A percentile compares a stretch with the other conserved stretches of the same genome.
These are phyloP conservation scores for Sphagnurus paluster DNA, from an alignment of 1,284 basidiomycete species.

Conservation along the genomic window DNA sequence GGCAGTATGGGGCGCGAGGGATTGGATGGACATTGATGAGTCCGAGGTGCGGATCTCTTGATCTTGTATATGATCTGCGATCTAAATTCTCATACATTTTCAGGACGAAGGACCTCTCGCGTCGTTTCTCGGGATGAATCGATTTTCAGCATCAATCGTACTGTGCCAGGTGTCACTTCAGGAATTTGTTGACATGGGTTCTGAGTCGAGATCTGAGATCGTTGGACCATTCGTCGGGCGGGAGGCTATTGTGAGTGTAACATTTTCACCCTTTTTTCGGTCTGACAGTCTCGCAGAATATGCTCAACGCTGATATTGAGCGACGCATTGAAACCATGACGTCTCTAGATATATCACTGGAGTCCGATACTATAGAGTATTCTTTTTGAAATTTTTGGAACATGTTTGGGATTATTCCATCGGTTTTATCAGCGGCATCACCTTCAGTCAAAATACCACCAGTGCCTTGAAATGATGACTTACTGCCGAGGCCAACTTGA, in stretches of 20 bases:
- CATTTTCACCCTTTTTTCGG: neutral
- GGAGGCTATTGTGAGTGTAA: constrained; percentile 51
- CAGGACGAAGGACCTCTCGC: constrained; percentile 61
- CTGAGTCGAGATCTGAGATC: constrained; percentile 45
- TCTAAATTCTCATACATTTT: constrained; percentile 4
- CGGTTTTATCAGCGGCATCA: no score
- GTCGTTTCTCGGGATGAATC: constrained; percentile 59
- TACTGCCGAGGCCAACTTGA: no score
- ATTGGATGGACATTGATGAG: constrained; percentile 59
- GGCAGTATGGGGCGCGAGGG: constrained; percentile 55
- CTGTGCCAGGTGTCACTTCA: constrained; percentile 55
- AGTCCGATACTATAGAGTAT: neutral
- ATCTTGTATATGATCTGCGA: neutral
- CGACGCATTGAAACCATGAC: constrained; percentile 6
- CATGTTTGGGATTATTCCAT: no score
- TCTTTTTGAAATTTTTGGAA: neutral
- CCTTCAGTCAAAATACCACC: no score
- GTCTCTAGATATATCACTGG: neutral
- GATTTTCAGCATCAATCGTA: constrained; percentile 62
- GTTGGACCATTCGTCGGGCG: constrained; percentile 52
- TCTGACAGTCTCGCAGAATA: constrained; percentile 3
- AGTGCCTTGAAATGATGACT: no score
- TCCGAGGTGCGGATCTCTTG: constrained; percentile 43
- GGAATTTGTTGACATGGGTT: constrained; percentile 50
- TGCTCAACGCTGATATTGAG: constrained; percentile 13